A percentile compares a stretch with the other conserved stretches of the same genome.
phyloP scores from a whole-genome alignment of 768 basidiomycete genomes.

The Cyclocybe cylindracea region DNA sequence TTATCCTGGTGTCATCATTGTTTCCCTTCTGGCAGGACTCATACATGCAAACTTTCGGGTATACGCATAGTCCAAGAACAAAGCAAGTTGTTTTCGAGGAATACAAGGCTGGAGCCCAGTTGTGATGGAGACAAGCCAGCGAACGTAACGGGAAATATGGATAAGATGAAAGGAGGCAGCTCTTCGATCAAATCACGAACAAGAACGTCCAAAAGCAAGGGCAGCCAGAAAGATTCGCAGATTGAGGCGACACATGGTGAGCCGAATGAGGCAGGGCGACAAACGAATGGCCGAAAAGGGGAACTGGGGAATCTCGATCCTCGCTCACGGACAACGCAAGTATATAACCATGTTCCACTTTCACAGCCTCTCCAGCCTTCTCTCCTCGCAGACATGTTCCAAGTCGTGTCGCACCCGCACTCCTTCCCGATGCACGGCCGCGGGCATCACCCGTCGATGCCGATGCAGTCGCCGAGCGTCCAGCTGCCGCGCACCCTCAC shows the following conservation, averaged over 20 bases:
- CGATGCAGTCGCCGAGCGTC: conserved; percentile 34
- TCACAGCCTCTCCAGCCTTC: conserved; percentile 39
- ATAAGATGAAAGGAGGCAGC: conserved; percentile 8
- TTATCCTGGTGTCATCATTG: too few relatives aligned
- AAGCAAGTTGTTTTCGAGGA: conserved; percentile 11
- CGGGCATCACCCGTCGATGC: conserved; percentile 30
- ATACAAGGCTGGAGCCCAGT: conserved; percentile 22
- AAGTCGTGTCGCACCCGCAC: conserved; percentile 46
- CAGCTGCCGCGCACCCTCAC: conserved; percentile 75
- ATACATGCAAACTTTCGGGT: neutral
- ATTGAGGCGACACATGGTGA: conserved; percentile 14
- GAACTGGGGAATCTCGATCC: conserved; percentile 32
- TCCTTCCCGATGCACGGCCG: conserved; percentile 40
- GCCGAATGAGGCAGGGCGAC: conserved; percentile 30
- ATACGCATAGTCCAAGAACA: neutral
- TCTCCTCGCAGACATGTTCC: conserved; percentile 40
- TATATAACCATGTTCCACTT: conserved; percentile 33
- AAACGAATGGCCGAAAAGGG: conserved; percentile 42
- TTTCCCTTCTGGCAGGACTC: too few relatives aligned
- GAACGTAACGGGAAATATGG: conserved; percentile 9
- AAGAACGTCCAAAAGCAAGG: conserved; percentile 29
- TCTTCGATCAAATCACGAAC: conserved; percentile 22
- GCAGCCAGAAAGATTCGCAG: conserved; percentile 17
- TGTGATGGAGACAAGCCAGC: conserved; percentile 25
- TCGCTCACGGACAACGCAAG: conserved; percentile 22